A percentile compares a stretch with the other conserved stretches of the same genome.
These are phyloP conservation scores for Colletotrichum tropicale DNA, from an alignment of 2,329 filamentous ascomycete genomes.

Conservation along the genomic window DNA sequence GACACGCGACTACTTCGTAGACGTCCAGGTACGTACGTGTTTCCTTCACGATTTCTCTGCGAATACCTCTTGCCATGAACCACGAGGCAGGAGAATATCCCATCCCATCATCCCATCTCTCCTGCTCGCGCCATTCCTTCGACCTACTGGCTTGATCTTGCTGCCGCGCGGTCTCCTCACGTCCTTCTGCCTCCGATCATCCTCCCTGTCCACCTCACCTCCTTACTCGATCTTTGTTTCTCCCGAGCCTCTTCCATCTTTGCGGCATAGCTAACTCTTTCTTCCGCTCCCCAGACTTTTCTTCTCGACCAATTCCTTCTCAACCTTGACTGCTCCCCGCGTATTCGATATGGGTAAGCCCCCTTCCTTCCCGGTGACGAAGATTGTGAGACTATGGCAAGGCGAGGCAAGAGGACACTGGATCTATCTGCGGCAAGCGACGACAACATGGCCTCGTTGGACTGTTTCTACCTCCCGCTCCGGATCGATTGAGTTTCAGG, in stretches of 20 bases:
- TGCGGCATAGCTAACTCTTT: slow-evolving; percentile 28
- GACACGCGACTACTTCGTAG: slow-evolving; percentile 37
- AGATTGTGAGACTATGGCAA: slow-evolving; percentile 17
- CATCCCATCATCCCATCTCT: neutral
- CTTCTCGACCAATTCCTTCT: slow-evolving; percentile 23
- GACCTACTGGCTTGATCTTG: neutral
- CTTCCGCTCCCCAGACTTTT: slow-evolving; percentile 27
- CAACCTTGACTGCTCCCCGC: slow-evolving; percentile 30
- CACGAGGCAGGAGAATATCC: neutral
- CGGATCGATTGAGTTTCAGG: slow-evolving; percentile 26
- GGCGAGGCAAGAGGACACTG: slow-evolving; percentile 19
- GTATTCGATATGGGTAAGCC: slow-evolving; percentile 53
- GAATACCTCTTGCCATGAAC: neutral
- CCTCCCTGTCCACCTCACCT: neutral
- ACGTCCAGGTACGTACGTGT: slow-evolving; percentile 27
- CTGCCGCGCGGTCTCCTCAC: neutral
- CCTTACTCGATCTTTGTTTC: neutral
- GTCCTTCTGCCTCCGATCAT: neutral
- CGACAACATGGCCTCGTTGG: neutral
- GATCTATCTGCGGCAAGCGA: neutral
- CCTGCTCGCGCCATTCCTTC: neutral
- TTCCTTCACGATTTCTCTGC: neutral
- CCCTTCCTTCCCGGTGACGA: slow-evolving; percentile 27
- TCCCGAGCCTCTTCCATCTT: neutral
- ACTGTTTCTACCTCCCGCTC: neutral